phyloP scores from a whole-genome alignment of 2,329 filamentous ascomycete genomes.

The Phoma sp. region DNA sequence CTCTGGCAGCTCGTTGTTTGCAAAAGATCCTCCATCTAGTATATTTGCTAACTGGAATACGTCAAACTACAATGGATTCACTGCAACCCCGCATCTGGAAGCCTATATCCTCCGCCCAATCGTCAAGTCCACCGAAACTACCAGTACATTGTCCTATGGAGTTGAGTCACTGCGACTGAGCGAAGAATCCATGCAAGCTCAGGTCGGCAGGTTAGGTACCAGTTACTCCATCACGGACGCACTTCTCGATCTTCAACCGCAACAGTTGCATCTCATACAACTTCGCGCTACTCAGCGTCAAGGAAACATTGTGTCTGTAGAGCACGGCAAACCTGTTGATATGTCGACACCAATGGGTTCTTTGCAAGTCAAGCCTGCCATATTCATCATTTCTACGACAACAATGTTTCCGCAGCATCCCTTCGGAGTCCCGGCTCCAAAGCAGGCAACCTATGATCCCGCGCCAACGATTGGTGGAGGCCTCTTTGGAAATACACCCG shows the following conservation, averaged over 20 bases:
- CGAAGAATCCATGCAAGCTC: constrained; percentile 1
- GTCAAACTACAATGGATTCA: neutral
- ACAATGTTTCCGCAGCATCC: neutral
- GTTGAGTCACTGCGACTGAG: neutral
- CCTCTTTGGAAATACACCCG: neutral
- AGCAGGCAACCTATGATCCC: too few species aligned
- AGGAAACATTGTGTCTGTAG: constrained; percentile 23
- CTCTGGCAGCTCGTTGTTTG: neutral
- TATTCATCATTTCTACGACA: constrained; percentile 4
- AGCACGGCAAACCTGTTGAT: constrained; percentile 12
- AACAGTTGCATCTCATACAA: constrained; percentile 26
- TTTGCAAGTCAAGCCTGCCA: neutral
- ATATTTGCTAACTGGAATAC: neutral
- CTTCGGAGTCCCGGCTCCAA: neutral
- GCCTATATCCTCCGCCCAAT: constrained; percentile 2
- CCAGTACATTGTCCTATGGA: neutral
- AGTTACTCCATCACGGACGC: constrained; percentile 28
- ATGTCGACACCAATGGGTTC: neutral
- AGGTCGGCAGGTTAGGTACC: neutral
- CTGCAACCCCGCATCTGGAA: neutral
- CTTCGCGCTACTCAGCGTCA: constrained; percentile 15
- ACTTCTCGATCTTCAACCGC: constrained; percentile 20
- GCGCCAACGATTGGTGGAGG: neutral
- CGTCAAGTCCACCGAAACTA: neutral
- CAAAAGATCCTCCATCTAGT: too few species aligned